Base-by-base conservation (phyloP, 371 early-diverging fungal genomes). In the Mortierella polycephala region DNA sequence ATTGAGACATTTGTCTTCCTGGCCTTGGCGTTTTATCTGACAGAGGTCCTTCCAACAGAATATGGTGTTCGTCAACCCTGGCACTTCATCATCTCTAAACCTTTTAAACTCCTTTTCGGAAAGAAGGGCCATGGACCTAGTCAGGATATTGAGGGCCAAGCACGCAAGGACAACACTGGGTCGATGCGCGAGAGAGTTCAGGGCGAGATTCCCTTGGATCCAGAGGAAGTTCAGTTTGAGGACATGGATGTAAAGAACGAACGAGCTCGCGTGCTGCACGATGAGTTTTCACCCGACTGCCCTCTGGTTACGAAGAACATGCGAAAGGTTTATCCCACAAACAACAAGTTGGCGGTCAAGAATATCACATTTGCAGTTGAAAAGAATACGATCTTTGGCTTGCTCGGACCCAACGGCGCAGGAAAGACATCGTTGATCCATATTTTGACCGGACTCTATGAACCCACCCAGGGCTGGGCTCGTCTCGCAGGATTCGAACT, bases 391-490 rank as follows among this genome's bases (percentile, higher is more conserved):
- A 84, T 87, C 30, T 92, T 92, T 85, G 92, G 93, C 1, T 67
- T 93, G 42, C 75, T 93, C 10, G 92, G 87, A 40, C 87, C 87
- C 7, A 87, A 87, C 46, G 87, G 87, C 8, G 87, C 87, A 5
- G 87, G 87, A 23, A 91, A 93, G 71, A 88, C 91, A 14, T 90
- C 92, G 1, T 60, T 91, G 53, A 92, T 93, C 59, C 82, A 84
- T 56, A 91, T 91, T 47, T 66, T 93, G 68, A 91, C 90, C 1
- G 93, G 93, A 7, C 67, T 92, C 18, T 90, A 91, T 70, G 81
- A 81, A 18, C 86, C 92, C 8, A 85, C 88, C 5, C 62, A 74
- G 37, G 94, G 93, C 18, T 69, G 67, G 67, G 93, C 93, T 1
- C 77, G 62, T 20, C 61, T 94, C 6, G 89, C 88, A 40, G 91